Evolutionary conservation across 2,329 filamentous ascomycete species (phyloP), one percentile per base, ranked within the genome.

Genomic region (Cercospora sojina): DNA sequence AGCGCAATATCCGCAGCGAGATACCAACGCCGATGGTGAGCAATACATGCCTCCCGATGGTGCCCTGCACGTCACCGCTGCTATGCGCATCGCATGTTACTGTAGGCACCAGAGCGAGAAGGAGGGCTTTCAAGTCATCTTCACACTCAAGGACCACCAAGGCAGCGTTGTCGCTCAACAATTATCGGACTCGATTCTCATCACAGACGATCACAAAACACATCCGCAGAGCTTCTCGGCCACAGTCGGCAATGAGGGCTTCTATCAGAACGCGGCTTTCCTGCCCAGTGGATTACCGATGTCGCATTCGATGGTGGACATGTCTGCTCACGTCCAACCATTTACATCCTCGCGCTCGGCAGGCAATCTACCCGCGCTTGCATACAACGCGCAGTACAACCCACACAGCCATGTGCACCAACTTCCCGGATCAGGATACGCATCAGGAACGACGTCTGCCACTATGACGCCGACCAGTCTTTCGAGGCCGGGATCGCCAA

Each of bases 201-300:
- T 98, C 70, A 98, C 95, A 1, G 94, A 99, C 77, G 94, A 99
- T 75, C 94, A 98, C 82, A 98, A 98, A 81, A 97, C 92, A 7
- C 90, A 92, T 73, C 76, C 76, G 13, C 73, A 72, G 20, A 72
- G 68, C 55, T 75, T 75, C 62, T 71, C 75, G 32, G 67, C 75
- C 8, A 68, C 72, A 2, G 70, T 75, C 51, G 57, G 74, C 5
- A 71, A 71, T 35, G 74, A 74, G 25, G 67, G 71, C 16, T 74
- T 72, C 65, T 74, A 74, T 38, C 64, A 67, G 32, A 71, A 73
- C 18, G 60, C 71, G 13, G 69, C 70, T 27, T 75, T 71, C 51
- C 55, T 72, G 8, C 60, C 71, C 35, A 77, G 75, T 57, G 74
- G 74, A 25, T 62, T 77, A 18, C 70, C 70, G 31, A 79, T 81